Evolutionary conservation across 225 moss, liverwort and hornwort species (phyloP).

Genomic region (Physcomitrellopsis africana): DNA sequence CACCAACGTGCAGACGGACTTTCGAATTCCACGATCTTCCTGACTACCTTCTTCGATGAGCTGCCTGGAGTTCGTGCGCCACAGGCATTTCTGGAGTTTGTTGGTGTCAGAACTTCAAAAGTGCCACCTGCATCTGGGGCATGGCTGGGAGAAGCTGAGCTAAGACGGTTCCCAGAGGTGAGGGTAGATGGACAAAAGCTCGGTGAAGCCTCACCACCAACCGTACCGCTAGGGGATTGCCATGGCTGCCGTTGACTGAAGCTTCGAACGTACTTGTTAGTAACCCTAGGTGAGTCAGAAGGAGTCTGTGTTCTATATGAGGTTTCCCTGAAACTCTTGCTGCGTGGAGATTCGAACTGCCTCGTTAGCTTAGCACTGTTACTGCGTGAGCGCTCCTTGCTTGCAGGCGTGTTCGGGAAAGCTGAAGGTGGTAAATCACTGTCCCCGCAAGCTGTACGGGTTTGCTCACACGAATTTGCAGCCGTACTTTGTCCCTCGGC

Average conservation of each 20-base stretch:
- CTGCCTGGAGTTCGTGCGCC: constrained; percentile 43
- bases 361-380: constrained; percentile 24
- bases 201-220: constrained; percentile 34
- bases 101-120: constrained; percentile 53
- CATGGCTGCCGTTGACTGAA: constrained; percentile 45
- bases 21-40: constrained; percentile 57
- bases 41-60: constrained; percentile 45
- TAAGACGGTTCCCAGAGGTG: constrained; percentile 37
- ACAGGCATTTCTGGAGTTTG: constrained; percentile 32
- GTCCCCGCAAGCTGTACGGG: constrained; percentile 23
- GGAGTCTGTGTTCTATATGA: constrained; percentile 24
- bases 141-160: constrained; percentile 38
- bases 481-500: background rate
- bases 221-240: constrained; percentile 45
- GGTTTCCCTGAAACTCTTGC: constrained; percentile 51
- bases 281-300: constrained; percentile 40
- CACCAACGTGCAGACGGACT: constrained; percentile 63
- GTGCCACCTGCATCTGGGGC: constrained; percentile 49
- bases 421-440: constrained; percentile 28
- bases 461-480: constrained; percentile 23
- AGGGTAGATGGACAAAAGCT: constrained; percentile 33
- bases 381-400: constrained; percentile 35
- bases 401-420: constrained; percentile 37
- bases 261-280: constrained; percentile 40
- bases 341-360: constrained; percentile 47